phyloP scores from a whole-genome alignment of 2,329 filamentous ascomycete species.

The Pleurostoma richardsiae region DNA sequence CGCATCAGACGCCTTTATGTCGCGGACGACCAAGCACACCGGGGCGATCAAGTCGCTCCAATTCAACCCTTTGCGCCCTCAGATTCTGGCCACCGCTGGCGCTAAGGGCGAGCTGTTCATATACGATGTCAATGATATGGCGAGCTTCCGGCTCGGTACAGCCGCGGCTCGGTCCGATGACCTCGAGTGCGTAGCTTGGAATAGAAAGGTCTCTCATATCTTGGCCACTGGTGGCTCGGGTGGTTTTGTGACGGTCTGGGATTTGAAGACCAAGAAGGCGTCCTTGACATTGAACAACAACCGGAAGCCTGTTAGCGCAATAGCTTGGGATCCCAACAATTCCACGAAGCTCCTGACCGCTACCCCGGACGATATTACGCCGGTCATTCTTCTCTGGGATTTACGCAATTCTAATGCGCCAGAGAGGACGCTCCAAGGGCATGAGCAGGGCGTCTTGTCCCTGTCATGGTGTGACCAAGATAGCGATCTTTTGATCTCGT shows the following conservation, averaged over 20 bases:
- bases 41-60: slow-evolving; percentile 92
- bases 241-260: slow-evolving; percentile 97
- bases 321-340: slow-evolving; percentile 95
- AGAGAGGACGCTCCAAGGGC: slow-evolving; percentile 82
- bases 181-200: slow-evolving; percentile 96
- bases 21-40: slow-evolving; percentile 82
- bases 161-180: slow-evolving; percentile 87
- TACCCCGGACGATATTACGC: slow-evolving; percentile 81
- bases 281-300: slow-evolving; percentile 94
- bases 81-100: slow-evolving; percentile 87
- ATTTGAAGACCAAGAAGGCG: slow-evolving; percentile 96
- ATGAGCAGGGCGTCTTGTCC: slow-evolving; percentile 89
- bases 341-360: slow-evolving; percentile 92
- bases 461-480: slow-evolving; percentile 95
- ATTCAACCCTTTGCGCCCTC: slow-evolving; percentile 90
- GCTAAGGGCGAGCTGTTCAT: slow-evolving; percentile 95
- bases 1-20: slow-evolving; percentile 70
- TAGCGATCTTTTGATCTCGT: slow-evolving; percentile 81
- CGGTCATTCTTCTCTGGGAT: slow-evolving; percentile 90
- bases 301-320: slow-evolving; percentile 88
- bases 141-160: slow-evolving; percentile 83
- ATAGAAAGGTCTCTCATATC: slow-evolving; percentile 95
- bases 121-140: slow-evolving; percentile 87
- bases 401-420: slow-evolving; percentile 93
- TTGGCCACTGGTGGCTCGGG: slow-evolving; percentile 88